Conservation (phyloP, 177 flowering plant species). For the Vitis hybrid region DNA sequence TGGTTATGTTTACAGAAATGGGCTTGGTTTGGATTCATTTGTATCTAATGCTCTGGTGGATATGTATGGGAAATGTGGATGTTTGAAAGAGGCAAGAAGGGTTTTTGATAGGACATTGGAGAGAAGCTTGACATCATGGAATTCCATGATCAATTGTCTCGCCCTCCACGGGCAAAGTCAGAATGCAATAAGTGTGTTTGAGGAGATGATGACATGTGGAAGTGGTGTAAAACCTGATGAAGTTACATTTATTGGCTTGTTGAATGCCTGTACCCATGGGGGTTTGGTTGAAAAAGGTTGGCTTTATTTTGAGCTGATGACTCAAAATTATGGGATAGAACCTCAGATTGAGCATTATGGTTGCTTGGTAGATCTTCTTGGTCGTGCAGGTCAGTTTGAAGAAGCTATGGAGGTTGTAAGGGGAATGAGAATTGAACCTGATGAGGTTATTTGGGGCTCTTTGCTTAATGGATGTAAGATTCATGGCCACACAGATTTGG, state of each 20-base stretch:
- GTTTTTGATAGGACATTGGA: conserved; percentile 32
- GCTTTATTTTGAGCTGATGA: conserved; percentile 51
- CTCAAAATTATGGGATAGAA: conserved; percentile 39
- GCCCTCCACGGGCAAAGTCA: conserved; percentile 63
- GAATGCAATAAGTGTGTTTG: conserved; percentile 48
- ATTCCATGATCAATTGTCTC: conserved; percentile 65
- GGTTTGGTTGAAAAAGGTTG: conserved; percentile 60
- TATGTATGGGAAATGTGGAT: conserved; percentile 62
- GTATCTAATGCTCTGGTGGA: conserved; percentile 48
- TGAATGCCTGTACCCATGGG: conserved; percentile 75
- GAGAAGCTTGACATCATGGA: conserved; percentile 51
- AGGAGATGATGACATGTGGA: conserved; percentile 44
- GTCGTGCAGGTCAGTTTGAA: conserved; percentile 60
- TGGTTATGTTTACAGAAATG: conserved; percentile 36
- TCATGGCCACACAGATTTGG: conserved; percentile 39
- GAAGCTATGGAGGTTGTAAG: conserved; percentile 57
- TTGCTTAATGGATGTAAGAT: conserved; percentile 32
- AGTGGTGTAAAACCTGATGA: conserved; percentile 46
- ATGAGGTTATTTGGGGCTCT: conserved; percentile 59
- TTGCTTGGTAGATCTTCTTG: conserved; percentile 63
- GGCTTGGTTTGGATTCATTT: conserved; percentile 25
- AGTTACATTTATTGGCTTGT: conserved; percentile 62
- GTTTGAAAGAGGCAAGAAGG: conserved; percentile 35
- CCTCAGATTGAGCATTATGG: conserved; percentile 74
- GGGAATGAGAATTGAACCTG: conserved; percentile 56